These are phyloP conservation scores for Rosa hybrid DNA, from an alignment of 331 rosid genomes.

Conservation along the genomic window DNA sequence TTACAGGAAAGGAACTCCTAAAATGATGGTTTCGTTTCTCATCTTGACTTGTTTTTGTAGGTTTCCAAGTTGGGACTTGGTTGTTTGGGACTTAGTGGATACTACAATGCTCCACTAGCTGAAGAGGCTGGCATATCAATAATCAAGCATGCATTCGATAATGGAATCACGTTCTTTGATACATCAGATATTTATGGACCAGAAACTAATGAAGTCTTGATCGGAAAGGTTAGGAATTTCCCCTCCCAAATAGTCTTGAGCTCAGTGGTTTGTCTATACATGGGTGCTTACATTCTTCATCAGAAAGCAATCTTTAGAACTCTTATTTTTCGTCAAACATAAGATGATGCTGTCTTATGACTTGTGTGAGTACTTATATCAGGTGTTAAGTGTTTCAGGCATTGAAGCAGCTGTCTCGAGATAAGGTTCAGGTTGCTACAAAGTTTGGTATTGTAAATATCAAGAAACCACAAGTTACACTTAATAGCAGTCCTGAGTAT, in stretches of 20 bases:
- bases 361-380: not conserved
- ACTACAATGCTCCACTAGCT: conserved; percentile 47
- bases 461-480: not conserved
- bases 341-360: not conserved
- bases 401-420: conserved; percentile 38
- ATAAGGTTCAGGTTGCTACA: conserved; percentile 38
- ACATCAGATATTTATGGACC: conserved; percentile 57
- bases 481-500: conserved; percentile 27
- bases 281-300: too few species aligned
- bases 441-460: conserved; percentile 31
- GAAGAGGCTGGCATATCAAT: conserved; percentile 51
- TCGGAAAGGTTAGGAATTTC: conserved; percentile 55
- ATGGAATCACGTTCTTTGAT: conserved; percentile 71
- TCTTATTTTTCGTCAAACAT: too few species aligned
- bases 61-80: conserved; percentile 76
- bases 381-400: conserved; percentile 24
- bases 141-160: conserved; percentile 55
- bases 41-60: conserved; percentile 16
- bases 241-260: not conserved
- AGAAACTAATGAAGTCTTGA: conserved; percentile 47
- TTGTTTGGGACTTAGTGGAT: conserved; percentile 56
- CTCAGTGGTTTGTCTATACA: too few species aligned
- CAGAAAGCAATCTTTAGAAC: too few species aligned
- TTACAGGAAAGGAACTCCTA: too few species aligned
- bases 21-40: too few species aligned